phyloP scores from a whole-genome alignment of 148 eudicot genomes.

The Simmondsia chinensis region DNA sequence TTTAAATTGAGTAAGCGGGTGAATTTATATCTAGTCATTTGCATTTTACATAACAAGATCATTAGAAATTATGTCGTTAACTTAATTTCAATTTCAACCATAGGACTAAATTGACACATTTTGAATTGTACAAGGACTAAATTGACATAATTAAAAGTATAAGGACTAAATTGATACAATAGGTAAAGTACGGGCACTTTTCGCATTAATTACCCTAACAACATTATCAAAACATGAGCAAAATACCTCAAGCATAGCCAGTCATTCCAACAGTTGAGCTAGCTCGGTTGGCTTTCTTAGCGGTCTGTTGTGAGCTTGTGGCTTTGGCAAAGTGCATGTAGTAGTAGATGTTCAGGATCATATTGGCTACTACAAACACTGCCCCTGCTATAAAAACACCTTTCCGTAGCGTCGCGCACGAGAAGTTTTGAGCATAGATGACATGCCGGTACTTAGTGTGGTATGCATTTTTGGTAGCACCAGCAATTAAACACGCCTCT shows the following conservation, averaged over 20 bases:
- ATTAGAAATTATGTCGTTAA: no score
- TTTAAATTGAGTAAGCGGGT: no score
- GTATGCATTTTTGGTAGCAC: conserved; percentile 86
- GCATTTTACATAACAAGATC: no score
- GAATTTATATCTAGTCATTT: no score
- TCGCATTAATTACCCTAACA: no score
- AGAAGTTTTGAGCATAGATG: conserved; percentile 60
- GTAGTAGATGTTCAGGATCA: conserved; percentile 78
- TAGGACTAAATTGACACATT: no score
- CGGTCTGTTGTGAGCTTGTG: conserved; percentile 43
- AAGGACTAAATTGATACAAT: no score
- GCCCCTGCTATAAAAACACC: conserved; percentile 94
- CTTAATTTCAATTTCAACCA: no score
- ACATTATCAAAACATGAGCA: no score
- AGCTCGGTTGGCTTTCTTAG: conserved; percentile 43
- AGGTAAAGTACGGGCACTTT: no score
- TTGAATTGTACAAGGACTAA: no score
- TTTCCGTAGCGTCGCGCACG: conserved; percentile 77
- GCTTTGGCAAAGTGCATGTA: conserved; percentile 86
- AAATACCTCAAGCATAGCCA: conserved; percentile 51
- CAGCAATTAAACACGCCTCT: conserved; percentile 87
- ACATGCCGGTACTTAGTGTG: conserved; percentile 65
- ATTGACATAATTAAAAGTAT: no score
- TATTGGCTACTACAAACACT: conserved; percentile 76
- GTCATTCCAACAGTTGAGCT: conserved; percentile 69